Percentiles rank a stretch among this genome's conserved stretches.
Evolutionary conservation across 2,329 filamentous ascomycete species (phyloP).

Genomic region (Clonostachys rhizophaga): DNA sequence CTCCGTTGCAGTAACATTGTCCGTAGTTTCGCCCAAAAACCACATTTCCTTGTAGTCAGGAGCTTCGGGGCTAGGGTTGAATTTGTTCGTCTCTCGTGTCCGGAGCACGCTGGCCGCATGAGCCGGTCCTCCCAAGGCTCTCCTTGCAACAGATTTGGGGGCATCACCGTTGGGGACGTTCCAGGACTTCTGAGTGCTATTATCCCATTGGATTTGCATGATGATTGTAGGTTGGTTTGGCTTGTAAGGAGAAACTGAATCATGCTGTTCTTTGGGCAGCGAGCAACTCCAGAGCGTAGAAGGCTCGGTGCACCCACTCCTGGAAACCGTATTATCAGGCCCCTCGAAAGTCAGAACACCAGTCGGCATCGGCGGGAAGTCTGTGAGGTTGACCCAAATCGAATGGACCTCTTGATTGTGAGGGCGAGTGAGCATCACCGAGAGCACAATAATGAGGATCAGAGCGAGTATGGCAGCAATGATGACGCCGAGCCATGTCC

Average conservation of each 20-base stretch:
- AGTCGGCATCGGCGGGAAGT: slow-evolving; percentile 81
- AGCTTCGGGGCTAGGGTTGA: slow-evolving; percentile 49
- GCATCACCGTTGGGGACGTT: slow-evolving; percentile 33
- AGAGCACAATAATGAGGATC: slow-evolving; percentile 52
- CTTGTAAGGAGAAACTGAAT: slow-evolving; percentile 55
- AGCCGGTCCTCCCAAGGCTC: slow-evolving; percentile 14
- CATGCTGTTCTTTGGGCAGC: slow-evolving; percentile 73
- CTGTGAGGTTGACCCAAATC: slow-evolving; percentile 78
- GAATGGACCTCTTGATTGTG: slow-evolving; percentile 24
- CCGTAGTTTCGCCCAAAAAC: slow-evolving; percentile 84
- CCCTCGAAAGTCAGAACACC: slow-evolving; percentile 76
- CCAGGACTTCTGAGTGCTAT: slow-evolving; percentile 48
- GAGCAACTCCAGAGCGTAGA: slow-evolving; percentile 82
- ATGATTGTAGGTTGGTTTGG: slow-evolving; percentile 73
- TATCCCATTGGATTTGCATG: slow-evolving; percentile 72
- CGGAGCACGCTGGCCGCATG: slow-evolving; percentile 14
- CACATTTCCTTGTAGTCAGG: slow-evolving; percentile 65
- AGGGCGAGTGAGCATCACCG: slow-evolving; percentile 42
- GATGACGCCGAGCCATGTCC: slow-evolving; percentile 52
- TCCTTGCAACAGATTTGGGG: slow-evolving; percentile 16
- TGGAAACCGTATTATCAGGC: slow-evolving; percentile 59
- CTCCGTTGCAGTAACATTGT: slow-evolving; percentile 57
- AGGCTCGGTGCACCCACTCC: slow-evolving; percentile 66
- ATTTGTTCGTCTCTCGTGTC: slow-evolving; percentile 13
- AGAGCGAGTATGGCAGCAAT: slow-evolving; percentile 48